A percentile compares a stretch with the other conserved stretches of the same genome.
phyloP scores from a whole-genome alignment of 2,329 filamentous ascomycete species.

The Claviceps lovelessii region DNA sequence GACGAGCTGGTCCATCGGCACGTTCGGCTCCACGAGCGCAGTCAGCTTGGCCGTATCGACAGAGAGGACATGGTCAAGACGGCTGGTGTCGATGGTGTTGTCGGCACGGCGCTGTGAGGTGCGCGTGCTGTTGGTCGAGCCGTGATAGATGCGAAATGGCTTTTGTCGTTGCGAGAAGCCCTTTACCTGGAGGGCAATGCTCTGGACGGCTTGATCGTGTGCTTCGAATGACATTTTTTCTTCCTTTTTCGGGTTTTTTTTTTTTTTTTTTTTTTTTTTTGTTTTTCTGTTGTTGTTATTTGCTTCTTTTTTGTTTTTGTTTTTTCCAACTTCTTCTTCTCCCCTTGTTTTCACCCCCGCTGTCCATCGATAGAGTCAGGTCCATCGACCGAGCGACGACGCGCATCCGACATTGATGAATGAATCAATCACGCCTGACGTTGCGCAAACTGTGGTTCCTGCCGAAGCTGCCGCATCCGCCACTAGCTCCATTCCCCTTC shows the following conservation, averaged over 20 bases:
- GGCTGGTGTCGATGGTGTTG: conserved; percentile 45
- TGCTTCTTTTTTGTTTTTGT: too few relatives aligned
- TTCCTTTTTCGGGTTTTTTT: neutral
- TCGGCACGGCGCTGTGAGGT: conserved; percentile 27
- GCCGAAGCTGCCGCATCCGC: neutral
- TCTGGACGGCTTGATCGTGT: conserved; percentile 29
- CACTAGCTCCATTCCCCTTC: neutral
- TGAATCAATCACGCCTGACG: neutral
- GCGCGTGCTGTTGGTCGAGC: conserved; percentile 63
- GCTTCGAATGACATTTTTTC: conserved; percentile 16
- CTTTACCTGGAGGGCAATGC: conserved; percentile 28
- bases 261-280: neutral
- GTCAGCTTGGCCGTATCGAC: conserved; percentile 41
- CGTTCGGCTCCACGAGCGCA: conserved; percentile 61
- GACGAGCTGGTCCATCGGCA: conserved; percentile 61
- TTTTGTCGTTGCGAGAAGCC: conserved; percentile 28
- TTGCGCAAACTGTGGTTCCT: neutral
- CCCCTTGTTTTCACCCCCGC: neutral
- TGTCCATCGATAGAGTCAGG: neutral
- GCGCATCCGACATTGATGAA: neutral
- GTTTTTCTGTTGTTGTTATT: too few relatives aligned
- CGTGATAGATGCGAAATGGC: conserved; percentile 64
- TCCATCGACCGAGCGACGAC: neutral
- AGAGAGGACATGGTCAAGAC: conserved; percentile 46
- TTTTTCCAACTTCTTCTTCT: neutral